These are phyloP conservation scores for Wickerhamiella cacticola DNA, from an alignment of 805 yeast species.

Conservation along the genomic window DNA sequence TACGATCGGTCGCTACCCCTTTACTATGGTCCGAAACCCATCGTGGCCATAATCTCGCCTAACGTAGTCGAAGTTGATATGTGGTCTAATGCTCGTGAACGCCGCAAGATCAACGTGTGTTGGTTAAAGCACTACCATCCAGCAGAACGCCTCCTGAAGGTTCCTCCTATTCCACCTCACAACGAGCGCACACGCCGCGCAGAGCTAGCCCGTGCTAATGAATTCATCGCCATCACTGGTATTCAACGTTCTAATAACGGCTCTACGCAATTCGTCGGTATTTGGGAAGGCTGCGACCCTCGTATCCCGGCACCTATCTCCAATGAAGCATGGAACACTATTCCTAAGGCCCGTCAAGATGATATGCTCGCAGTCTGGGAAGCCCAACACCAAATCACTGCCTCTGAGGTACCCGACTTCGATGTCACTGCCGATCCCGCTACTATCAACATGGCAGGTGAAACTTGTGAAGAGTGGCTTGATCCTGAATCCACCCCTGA, in stretches of 20 bases:
- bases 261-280: background rate
- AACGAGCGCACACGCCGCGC: background rate
- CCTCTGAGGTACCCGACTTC: background rate
- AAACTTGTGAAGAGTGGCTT: background rate
- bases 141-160: background rate
- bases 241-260: background rate
- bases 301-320: constrained; percentile 1
- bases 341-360: background rate
- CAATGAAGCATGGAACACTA: background rate
- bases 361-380: constrained; percentile 1
- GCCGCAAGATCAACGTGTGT: background rate
- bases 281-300: constrained; percentile 3
- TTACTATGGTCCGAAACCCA: background rate
- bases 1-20: background rate
- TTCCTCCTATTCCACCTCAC: background rate
- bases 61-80: constrained; percentile 3
- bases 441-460: background rate
- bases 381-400: background rate
- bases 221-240: background rate
- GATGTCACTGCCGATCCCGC: background rate
- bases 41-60: background rate
- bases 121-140: constrained; percentile 4
- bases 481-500: background rate
- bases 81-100: background rate
- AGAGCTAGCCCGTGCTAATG: background rate